phyloP scores from a whole-genome alignment of 1,139 yeast genomes.

The Blastobotrys ciferrii region DNA sequence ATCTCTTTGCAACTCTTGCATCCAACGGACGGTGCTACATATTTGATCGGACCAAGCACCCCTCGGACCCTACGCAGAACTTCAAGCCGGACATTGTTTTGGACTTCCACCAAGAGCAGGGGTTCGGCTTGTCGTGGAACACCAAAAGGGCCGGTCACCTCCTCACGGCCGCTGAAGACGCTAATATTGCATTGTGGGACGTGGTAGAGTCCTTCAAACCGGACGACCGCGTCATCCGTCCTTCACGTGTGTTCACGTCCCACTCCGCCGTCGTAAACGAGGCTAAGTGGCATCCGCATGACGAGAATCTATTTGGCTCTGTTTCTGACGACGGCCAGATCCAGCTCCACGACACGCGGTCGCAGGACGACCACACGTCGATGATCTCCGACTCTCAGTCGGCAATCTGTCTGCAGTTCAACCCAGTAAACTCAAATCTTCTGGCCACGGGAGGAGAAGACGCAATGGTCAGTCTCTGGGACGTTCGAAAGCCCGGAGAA shows the following conservation, averaged over 20 bases:
- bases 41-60: conserved; percentile 54
- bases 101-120: conserved; percentile 65
- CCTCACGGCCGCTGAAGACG: conserved; percentile 67
- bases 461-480: conserved; percentile 68
- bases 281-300: conserved; percentile 47
- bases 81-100: conserved; percentile 42
- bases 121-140: conserved; percentile 73
- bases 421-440: conserved; percentile 52
- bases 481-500: conserved; percentile 48
- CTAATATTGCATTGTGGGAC: conserved; percentile 72
- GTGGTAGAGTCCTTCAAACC: conserved; percentile 33
- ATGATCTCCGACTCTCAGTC: conserved; percentile 35
- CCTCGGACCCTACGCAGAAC: conserved; percentile 37
- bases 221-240: conserved; percentile 20
- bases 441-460: conserved; percentile 68
- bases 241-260: conserved; percentile 13
- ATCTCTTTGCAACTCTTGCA: conserved; percentile 72
- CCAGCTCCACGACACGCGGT: conserved; percentile 64
- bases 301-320: conserved; percentile 58
- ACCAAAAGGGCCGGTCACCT: conserved; percentile 42
- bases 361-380: background rate
- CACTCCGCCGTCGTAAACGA: conserved; percentile 38
- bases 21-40: conserved; percentile 71
- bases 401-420: conserved; percentile 64
- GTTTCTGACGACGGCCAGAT: conserved; percentile 71